Percentiles rank a stretch among this genome's conserved stretches.
These are phyloP conservation scores for Jatropha multifida DNA, from an alignment of 441 rosid species.

Conservation along the genomic window DNA sequence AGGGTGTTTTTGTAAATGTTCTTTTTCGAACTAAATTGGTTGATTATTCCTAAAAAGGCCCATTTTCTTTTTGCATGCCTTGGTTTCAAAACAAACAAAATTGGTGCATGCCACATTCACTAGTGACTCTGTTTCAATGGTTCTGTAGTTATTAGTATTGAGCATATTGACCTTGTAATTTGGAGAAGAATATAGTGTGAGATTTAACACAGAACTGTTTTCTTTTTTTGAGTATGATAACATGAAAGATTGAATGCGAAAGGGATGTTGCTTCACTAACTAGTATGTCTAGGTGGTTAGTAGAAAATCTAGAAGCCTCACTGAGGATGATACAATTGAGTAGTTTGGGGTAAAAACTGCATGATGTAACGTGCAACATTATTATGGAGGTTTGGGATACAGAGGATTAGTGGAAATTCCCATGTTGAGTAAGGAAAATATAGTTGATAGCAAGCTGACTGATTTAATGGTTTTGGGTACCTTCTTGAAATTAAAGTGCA, in stretches of 20 bases:
- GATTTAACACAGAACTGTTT: not conserved
- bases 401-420: too few relatives aligned
- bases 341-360: too few relatives aligned
- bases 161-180: too few relatives aligned
- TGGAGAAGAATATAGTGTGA: not conserved
- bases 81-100: too few relatives aligned
- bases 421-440: not conserved
- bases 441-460: not conserved
- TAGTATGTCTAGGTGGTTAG: not conserved
- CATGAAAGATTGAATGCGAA: not conserved
- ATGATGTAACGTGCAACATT: too few relatives aligned
- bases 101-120: too few relatives aligned
- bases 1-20: not conserved
- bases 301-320: not conserved
- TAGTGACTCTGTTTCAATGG: not conserved
- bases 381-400: too few relatives aligned
- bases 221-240: not conserved
- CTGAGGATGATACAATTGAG: not conserved
- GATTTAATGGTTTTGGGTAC: not conserved
- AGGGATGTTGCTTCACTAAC: not conserved
- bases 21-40: not conserved
- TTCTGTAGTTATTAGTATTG: not conserved
- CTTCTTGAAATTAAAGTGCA: not conserved
- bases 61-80: not conserved
- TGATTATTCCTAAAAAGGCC: too few relatives aligned